A percentile compares a stretch with the other conserved stretches of the same genome.
Evolutionary conservation across 768 basidiomycete genomes (phyloP).

Genomic region (Kwoniella dendrophila): DNA sequence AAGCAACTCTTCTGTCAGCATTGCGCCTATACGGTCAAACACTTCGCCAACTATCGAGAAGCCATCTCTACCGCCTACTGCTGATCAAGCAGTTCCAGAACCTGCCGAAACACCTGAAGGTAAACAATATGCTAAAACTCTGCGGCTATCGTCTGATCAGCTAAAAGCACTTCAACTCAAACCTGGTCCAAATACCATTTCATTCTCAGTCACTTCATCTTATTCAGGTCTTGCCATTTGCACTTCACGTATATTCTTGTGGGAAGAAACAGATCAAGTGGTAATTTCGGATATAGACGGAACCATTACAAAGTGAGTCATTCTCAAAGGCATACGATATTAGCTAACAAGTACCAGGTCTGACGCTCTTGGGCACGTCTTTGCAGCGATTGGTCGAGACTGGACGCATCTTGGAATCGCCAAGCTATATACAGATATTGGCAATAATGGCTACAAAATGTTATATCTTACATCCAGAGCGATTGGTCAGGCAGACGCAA

Average conservation of each 20-base stretch:
- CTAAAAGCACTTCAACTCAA: constrained; percentile 84
- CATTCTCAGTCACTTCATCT: constrained; percentile 85
- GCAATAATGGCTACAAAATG: constrained; percentile 93
- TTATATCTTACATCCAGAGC: constrained; percentile 96
- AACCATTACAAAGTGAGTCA: constrained; percentile 89
- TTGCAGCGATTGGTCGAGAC: constrained; percentile 95
- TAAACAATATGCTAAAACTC: constrained; percentile 82
- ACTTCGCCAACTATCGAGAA: constrained; percentile 11
- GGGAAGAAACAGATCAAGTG: constrained; percentile 86
- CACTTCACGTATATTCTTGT: constrained; percentile 89
- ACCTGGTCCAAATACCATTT: constrained; percentile 84
- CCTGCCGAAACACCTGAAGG: constrained; percentile 13
- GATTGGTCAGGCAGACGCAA: constrained; percentile 96
- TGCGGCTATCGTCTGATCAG: constrained; percentile 91
- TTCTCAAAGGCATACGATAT: neutral
- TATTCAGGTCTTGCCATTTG: constrained; percentile 73
- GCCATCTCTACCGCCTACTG: neutral
- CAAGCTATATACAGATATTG: constrained; percentile 94
- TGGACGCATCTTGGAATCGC: constrained; percentile 98
- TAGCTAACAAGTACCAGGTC: constrained; percentile 63
- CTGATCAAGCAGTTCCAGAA: neutral
- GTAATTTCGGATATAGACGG: constrained; percentile 98
- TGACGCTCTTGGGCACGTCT: constrained; percentile 92
- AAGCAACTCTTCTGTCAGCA: constrained; percentile 20
- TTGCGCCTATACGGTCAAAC: constrained; percentile 10